Evolutionary conservation across 1,139 yeast genomes (phyloP).

Genomic region (Yamadazyma songkhlaensis): DNA sequence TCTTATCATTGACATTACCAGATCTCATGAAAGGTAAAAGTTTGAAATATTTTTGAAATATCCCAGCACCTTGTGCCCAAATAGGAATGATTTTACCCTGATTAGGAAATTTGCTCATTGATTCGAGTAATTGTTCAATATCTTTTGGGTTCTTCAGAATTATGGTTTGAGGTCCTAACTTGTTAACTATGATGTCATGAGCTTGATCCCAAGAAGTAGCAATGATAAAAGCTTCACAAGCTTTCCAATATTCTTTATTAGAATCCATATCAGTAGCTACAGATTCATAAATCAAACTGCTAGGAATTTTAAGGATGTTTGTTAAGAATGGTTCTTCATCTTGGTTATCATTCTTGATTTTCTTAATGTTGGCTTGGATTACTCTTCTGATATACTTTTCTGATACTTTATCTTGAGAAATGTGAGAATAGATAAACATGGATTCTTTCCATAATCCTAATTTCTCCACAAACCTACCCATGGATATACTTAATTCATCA

Average conservation of each 20-base stretch:
- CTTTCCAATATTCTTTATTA: conserved; percentile 49
- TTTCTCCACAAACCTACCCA: conserved; percentile 53
- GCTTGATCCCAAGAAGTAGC: conserved; percentile 67
- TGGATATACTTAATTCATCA: conserved; percentile 46
- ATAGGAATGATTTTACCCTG: conserved; percentile 38
- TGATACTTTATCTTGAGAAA: conserved; percentile 42
- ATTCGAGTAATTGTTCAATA: conserved; percentile 28
- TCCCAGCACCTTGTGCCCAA: conserved; percentile 64
- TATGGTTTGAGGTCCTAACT: conserved; percentile 69
- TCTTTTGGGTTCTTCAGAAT: conserved; percentile 42
- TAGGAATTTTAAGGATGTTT: conserved; percentile 43
- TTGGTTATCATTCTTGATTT: conserved; percentile 25
- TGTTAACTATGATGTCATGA: conserved; percentile 50
- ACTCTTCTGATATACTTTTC: conserved; percentile 40
- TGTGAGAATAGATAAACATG: conserved; percentile 56
- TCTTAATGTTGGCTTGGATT: conserved; percentile 46
- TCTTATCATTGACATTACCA: conserved; percentile 9
- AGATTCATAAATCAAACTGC: conserved; percentile 46
- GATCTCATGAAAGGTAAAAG: conserved; percentile 18
- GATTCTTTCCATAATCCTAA: conserved; percentile 58
- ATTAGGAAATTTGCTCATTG: conserved; percentile 49
- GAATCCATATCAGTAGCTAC: conserved; percentile 44
- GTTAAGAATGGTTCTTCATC: conserved; percentile 34
- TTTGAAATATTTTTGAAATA: conserved; percentile 47
- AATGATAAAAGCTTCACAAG: conserved; percentile 58